Conservation (phyloP, 805 yeast genomes). For the Ogataea nonfermentans region DNA sequence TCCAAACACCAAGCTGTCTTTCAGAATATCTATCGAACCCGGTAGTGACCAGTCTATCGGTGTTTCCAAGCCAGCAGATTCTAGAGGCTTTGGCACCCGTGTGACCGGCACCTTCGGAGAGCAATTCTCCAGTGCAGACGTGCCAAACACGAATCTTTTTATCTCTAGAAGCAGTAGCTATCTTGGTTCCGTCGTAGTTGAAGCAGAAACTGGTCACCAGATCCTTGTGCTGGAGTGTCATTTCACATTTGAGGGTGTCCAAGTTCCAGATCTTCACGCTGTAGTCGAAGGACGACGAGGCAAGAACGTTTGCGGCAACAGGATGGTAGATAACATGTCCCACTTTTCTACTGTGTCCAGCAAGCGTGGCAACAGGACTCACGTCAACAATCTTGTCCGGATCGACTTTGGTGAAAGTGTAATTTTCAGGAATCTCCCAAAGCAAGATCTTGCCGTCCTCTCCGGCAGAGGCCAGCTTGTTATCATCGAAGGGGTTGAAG, state of each 20-base stretch:
- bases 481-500: constrained; percentile 86
- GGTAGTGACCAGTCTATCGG: constrained; percentile 84
- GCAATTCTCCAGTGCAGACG: constrained; percentile 65
- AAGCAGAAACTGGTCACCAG: constrained; percentile 90
- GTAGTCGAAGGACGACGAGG: constrained; percentile 88
- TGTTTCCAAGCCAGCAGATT: constrained; percentile 85
- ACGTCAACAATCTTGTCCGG: constrained; percentile 60
- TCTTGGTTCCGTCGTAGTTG: constrained; percentile 81
- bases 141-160: constrained; percentile 92
- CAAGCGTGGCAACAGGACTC: constrained; percentile 62
- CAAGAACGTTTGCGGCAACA: constrained; percentile 78
- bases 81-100: constrained; percentile 90
- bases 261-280: constrained; percentile 90
- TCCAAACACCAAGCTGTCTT: constrained; percentile 96
- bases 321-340: constrained; percentile 93
- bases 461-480: constrained; percentile 72
- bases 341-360: constrained; percentile 92
- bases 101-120: constrained; percentile 87
- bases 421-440: constrained; percentile 86
- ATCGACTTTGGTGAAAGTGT: constrained; percentile 60
- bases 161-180: constrained; percentile 91
- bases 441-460: constrained; percentile 78
- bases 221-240: constrained; percentile 82
- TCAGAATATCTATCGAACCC: constrained; percentile 93
- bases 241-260: constrained; percentile 64